Base-by-base conservation (phyloP, 352 stramenopile genomes). In the Elongisporangium anandrum region DNA sequence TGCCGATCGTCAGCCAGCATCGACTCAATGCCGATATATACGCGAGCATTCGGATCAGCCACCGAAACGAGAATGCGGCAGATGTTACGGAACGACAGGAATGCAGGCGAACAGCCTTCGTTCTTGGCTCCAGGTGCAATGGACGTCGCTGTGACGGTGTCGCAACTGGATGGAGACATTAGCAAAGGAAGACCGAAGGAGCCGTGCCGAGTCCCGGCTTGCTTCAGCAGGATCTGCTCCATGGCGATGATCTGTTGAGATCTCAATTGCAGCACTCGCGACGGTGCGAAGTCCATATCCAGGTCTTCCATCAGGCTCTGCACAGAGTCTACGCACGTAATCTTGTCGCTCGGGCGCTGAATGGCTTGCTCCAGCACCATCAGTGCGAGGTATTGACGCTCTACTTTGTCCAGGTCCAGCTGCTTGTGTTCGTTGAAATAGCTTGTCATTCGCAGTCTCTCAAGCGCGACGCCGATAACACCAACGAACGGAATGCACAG, bases 401-500 rank as follows among this genome's bases (percentile, higher is more conserved):
- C 74, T 0, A 88, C 65, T 21, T 83, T 85, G n/a, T 86, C 73
- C 57, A 88, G 54, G 56, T 88, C 69, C 24, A 88, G 60, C 51
- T 66, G 60, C 17, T 67, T 76, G 23, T 70, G 66, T 1, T 59
- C 52, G 2, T 63, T 73, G 41, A 86, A 81, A 52, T 85, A 84
- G 45, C 63, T 81, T 3, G 64, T 71, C 17, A 66, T 67, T 0
- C 79, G 70, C 20, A 90, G 65, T 5, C 83, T 68, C 55, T 92
- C 83, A 3, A 92, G 74, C 49, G 83, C 76, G 13, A 88, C 75
- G 0, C 79, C 81, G 34, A 92, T 74, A 3, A 92, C 80, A 3
- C 83, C 83, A 20, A 92, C 74, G 53, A 92, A 92, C 22, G 83
- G 83, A n/a, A 92, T 75, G 20, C 79, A 79, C 20, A 60, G 67